These are phyloP conservation scores for Aspergillus fumigatiaffinis DNA, from an alignment of 2,329 filamentous ascomycete genomes.

Conservation along the genomic window DNA sequence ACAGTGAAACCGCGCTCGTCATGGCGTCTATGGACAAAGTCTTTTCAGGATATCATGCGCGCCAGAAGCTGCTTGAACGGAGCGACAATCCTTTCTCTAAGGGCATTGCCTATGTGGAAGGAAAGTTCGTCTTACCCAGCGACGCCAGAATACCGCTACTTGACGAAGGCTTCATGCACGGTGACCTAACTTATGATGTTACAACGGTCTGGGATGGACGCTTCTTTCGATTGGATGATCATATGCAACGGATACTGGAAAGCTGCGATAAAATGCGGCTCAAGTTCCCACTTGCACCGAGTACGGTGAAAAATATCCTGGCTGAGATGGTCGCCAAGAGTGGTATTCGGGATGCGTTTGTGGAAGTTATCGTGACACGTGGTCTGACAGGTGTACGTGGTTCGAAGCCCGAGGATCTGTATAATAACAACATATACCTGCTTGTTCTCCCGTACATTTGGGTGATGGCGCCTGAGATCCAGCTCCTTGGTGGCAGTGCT, in stretches of 20 bases:
- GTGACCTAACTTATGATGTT: slow-evolving; percentile 52
- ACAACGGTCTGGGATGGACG: slow-evolving; percentile 50
- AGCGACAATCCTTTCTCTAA: slow-evolving; percentile 39
- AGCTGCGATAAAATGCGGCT: slow-evolving; percentile 47
- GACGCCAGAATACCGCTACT: slow-evolving; percentile 27
- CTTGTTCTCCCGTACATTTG: too few species aligned
- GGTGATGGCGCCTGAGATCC: too few species aligned
- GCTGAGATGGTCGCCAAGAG: slow-evolving; percentile 15
- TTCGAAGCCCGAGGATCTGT: slow-evolving; percentile 27
- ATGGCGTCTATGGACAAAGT: slow-evolving; percentile 13
- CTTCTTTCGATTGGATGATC: slow-evolving; percentile 51
- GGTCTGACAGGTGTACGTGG: slow-evolving; percentile 44
- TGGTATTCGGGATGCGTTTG: slow-evolving; percentile 48
- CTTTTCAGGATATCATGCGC: slow-evolving; percentile 35
- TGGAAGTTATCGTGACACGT: slow-evolving; percentile 50
- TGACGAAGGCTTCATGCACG: slow-evolving; percentile 12
- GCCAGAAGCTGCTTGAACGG: slow-evolving; percentile 26
- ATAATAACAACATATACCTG: too few species aligned
- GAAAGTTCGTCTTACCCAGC: slow-evolving; percentile 39
- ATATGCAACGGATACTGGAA: slow-evolving; percentile 43
- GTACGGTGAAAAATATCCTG: slow-evolving; percentile 6
- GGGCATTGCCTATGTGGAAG: slow-evolving; percentile 49
- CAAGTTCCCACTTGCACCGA: slow-evolving; percentile 36
- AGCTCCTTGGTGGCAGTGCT: too few species aligned
- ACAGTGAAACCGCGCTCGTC: too few species aligned